Evolutionary conservation across 345 rosid species (phyloP), one percentile per base, ranked within the genome.

Genomic region (Lepidium didymum): DNA sequence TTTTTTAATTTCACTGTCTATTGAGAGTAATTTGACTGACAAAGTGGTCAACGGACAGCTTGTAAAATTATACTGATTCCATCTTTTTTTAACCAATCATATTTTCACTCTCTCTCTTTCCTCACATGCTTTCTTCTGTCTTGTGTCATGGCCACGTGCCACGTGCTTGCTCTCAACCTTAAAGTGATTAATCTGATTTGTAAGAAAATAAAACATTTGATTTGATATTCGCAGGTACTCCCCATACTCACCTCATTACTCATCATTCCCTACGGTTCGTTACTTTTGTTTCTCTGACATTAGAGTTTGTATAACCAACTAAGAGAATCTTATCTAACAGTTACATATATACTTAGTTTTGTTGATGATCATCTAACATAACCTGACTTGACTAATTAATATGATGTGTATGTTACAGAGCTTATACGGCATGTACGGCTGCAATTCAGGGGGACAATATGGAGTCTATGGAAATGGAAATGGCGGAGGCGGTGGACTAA

Each of bases 251-350:
- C 87, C 89, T 21, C 96, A 87, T 74, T 89, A 86, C 82, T 73
- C 70, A 29, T 63, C 87, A 52, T 89, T 87, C 74, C 91, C 95
- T 44, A 78, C 96, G 98, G 98, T 92, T 73, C 79, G 96, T 82
- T 2, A 66, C 66, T 61, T 49, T 38, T 29, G 1, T 5, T 8
- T 56, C 14, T 46, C 35, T 68, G 64, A 46, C 72, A 55, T 19
- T n/a, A 67, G 16, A n/a, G 54, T 15, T 58, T 42, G 46, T 19
- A 49, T 45, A 63, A 56, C 70, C 41, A 63, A 55, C 41, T 41
- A 7, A 65, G 5, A 49, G 9, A 65, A 21, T 64, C 46, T 64
- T 34, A 18, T 36, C 40, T 64, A 34, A 42, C 6, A 50, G 23
- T 62, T 61, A 14, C 37, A 3, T 31, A 3, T 31, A 16, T 10